Evolutionary conservation across 768 basidiomycete genomes (phyloP).

Genomic region (Tulasnella sp.): DNA sequence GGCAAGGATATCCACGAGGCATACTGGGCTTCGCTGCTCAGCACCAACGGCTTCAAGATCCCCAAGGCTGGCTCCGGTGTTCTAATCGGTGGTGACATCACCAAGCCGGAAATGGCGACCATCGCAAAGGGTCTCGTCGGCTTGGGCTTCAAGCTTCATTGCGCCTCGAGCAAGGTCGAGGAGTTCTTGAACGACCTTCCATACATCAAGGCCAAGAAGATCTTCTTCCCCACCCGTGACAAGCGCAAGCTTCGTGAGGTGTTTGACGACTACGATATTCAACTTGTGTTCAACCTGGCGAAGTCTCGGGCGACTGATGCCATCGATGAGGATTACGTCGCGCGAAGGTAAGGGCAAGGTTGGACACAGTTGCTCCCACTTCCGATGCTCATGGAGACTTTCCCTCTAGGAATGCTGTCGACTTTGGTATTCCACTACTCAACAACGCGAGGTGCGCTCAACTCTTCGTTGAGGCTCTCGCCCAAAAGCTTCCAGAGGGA

Average conservation of each 20-base stretch:
- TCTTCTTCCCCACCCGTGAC: constrained; percentile 93
- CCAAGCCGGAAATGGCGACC: constrained; percentile 72
- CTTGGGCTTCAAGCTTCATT: constrained; percentile 93
- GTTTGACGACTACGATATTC: constrained; percentile 88
- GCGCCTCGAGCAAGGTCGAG: constrained; percentile 69
- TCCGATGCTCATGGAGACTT: not conserved
- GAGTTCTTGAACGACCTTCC: constrained; percentile 67
- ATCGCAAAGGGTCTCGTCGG: constrained; percentile 72
- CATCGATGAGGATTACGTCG: constrained; percentile 92
- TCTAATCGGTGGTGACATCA: constrained; percentile 82
- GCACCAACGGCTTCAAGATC: constrained; percentile 90
- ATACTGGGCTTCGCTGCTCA: constrained; percentile 89
- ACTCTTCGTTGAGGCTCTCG: constrained; percentile 83
- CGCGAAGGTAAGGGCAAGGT: constrained; percentile 50
- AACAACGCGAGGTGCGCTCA: constrained; percentile 84
- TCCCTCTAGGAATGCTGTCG: constrained; percentile 68
- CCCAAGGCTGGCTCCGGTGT: constrained; percentile 78
- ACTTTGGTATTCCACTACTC: constrained; percentile 85
- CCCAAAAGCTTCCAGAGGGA: constrained; percentile 70
- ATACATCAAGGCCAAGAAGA: constrained; percentile 71
- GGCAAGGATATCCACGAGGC: constrained; percentile 91
- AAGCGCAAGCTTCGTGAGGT: constrained; percentile 92
- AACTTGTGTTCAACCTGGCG: constrained; percentile 88
- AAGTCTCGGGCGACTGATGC: constrained; percentile 61
- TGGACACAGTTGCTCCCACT: constrained; percentile 19